A percentile compares a stretch with the other conserved stretches of the same genome.
These are phyloP conservation scores for Fusarium chlamydosporum DNA, from an alignment of 2,329 filamentous ascomycete genomes.

Conservation along the genomic window DNA sequence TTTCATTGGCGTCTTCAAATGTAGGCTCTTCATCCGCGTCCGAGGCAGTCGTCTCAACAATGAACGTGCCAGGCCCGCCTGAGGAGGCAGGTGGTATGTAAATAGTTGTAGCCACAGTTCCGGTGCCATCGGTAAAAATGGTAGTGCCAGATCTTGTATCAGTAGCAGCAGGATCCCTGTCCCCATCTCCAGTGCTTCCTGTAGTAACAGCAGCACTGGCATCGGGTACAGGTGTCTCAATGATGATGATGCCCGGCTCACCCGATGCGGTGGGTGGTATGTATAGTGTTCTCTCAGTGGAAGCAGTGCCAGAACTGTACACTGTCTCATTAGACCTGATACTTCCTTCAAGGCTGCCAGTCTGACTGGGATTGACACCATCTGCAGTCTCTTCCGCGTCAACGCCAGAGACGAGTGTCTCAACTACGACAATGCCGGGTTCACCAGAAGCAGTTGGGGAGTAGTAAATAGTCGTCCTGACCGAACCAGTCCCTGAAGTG, in stretches of 20 bases:
- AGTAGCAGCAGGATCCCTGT: rapidly evolving
- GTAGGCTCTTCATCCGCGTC: neutral
- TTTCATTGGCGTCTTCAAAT: neutral
- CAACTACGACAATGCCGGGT: conserved; percentile 12
- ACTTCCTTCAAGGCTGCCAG: too few relatives aligned
- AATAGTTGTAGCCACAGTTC: neutral
- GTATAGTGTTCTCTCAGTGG: too few relatives aligned
- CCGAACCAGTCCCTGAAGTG: neutral
- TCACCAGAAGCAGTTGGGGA: conserved; percentile 7
- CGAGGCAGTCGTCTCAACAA: conserved; percentile 1
- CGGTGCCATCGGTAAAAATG: conserved; percentile 4
- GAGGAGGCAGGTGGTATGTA: neutral
- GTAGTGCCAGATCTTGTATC: conserved; percentile 8
- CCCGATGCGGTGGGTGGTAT: too few relatives aligned
- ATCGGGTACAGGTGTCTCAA: too few relatives aligned
- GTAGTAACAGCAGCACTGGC: too few relatives aligned
- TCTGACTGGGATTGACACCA: too few relatives aligned
- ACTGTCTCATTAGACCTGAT: too few relatives aligned
- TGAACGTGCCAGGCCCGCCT: conserved; percentile 4
- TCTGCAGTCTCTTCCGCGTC: too few relatives aligned
- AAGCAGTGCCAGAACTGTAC: too few relatives aligned
- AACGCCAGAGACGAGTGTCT: neutral
- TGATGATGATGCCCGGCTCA: too few relatives aligned
- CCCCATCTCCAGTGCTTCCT: too few relatives aligned
- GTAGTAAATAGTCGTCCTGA: neutral